Percentiles rank a stretch among this genome's conserved stretches.
These are phyloP conservation scores for Paecilomyces formosus DNA, from an alignment of 2,329 filamentous ascomycete genomes.

Conservation along the genomic window DNA sequence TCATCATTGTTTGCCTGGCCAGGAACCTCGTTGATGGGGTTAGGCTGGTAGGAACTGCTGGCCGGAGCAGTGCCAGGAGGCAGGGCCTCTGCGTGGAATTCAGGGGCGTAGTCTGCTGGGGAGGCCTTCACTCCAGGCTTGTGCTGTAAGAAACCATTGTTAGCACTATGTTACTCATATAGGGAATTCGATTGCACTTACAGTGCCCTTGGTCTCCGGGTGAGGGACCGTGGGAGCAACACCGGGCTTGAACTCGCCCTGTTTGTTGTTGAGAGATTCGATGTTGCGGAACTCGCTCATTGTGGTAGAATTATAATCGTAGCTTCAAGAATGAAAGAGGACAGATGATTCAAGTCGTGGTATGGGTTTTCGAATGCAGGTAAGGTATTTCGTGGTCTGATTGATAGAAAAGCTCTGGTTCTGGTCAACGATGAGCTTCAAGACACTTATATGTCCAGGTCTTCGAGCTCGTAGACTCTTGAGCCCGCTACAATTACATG, in stretches of 20 bases:
- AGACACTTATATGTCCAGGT: not conserved
- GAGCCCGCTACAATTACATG: not conserved
- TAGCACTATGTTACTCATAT: not conserved
- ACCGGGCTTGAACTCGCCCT: slow-evolving; percentile 50
- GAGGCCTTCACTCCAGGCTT: slow-evolving; percentile 54
- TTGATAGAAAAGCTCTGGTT: not conserved
- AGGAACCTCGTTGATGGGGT: slow-evolving; percentile 28
- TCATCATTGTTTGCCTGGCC: slow-evolving; percentile 34
- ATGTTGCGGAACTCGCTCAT: slow-evolving; percentile 35
- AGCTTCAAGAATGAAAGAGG: not conserved
- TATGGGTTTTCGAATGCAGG: not conserved
- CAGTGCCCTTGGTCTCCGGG: slow-evolving; percentile 35
- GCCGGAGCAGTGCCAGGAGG: slow-evolving; percentile 58
- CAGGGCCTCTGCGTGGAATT: slow-evolving; percentile 56
- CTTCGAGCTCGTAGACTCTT: not conserved
- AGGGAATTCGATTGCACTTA: slow-evolving; percentile 28
- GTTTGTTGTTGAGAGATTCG: slow-evolving; percentile 45
- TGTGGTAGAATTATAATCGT: slow-evolving; percentile 2
- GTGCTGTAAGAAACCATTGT: slow-evolving; percentile 43
- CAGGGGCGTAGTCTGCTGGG: slow-evolving; percentile 48
- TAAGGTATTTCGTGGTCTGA: too few species aligned
- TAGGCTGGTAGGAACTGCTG: slow-evolving; percentile 41
- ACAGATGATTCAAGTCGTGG: not conserved
- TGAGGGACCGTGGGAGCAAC: slow-evolving; percentile 15
- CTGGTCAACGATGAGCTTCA: not conserved